Base-by-base conservation (phyloP, 495 filamentous ascomycete species). In the Aspergillus olivimuriae region DNA sequence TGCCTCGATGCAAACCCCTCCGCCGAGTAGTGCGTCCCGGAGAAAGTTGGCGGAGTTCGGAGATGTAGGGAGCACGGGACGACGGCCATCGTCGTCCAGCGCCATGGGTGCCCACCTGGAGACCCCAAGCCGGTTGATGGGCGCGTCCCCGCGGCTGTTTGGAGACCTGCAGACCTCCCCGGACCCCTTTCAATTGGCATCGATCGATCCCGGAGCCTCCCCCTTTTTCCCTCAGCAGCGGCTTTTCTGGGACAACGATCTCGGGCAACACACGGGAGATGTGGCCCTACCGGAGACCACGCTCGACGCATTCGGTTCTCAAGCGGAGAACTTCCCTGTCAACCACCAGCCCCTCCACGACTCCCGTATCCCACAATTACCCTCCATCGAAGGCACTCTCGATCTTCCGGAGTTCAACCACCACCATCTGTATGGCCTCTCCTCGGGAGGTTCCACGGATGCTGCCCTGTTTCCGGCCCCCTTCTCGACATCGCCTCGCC, bases 211-310 rank as follows among this genome's bases (percentile, higher is more conserved):
- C 1, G 77, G 83, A 28, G 73, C 80, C 4, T 85, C 81, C 16
- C 80, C 83, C 7, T 74, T 75, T 39, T 83, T 83, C 44, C 74
- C 74, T 5, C 78, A 82, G 48, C 73, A 81, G 31, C 77, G 79
- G 41, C 59, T 82, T 19, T 89, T 89, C 56, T 92, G 86, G 86
- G 87, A 90, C 46, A 69, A 83, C 11, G 74, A 80, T 37, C 51
- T 69, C 1, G 60, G 61, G 2, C 51, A 57, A 19, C 43, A 60
- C 16, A 39, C 34, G 1, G 42, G 46, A 35, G 56, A 56, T 12
- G 24, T 60, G 24, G 53, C 58, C 16, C 37, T 63, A 10, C 23
- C 46, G 22, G 44, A n/a, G 10, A 41, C 16, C 24, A 32, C 39
- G 18, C 22, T 40, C 33, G 28, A 48, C 24, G 15, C 48, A 34